Evolutionary conservation across 805 yeast genomes (phyloP).

Genomic region (Yarrowia bubula): DNA sequence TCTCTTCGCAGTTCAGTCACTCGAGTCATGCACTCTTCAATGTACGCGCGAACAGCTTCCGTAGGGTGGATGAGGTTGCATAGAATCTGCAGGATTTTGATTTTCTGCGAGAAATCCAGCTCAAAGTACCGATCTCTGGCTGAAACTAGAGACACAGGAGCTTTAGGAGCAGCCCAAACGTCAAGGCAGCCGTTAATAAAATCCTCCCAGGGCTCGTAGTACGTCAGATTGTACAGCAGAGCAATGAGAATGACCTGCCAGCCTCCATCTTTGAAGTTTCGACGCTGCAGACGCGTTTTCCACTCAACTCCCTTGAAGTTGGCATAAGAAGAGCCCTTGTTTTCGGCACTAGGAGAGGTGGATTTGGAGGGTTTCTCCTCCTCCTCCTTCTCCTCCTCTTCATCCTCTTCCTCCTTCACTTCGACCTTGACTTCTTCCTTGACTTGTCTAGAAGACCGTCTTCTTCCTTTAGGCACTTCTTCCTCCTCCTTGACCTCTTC

Average conservation of each 20-base stretch:
- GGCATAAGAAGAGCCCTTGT: slow-evolving; percentile 33
- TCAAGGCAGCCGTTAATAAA: slow-evolving; percentile 53
- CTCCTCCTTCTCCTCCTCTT: slow-evolving; percentile 34
- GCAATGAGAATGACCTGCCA: slow-evolving; percentile 83
- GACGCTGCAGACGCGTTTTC: slow-evolving; percentile 71
- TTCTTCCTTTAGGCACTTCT: slow-evolving; percentile 35
- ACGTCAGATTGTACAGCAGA: slow-evolving; percentile 58
- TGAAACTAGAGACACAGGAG: slow-evolving; percentile 49
- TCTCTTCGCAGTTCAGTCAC: slow-evolving; percentile 61
- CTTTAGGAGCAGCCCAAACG: slow-evolving; percentile 53
- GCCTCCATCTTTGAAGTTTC: slow-evolving; percentile 76
- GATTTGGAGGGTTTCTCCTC: slow-evolving; percentile 29
- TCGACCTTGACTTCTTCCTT: slow-evolving; percentile 32
- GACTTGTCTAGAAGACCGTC: slow-evolving; percentile 30
- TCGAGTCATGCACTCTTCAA: slow-evolving; percentile 68
- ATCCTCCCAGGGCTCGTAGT: slow-evolving; percentile 53
- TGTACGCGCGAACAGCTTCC: slow-evolving; percentile 54
- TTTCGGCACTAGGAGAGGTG: slow-evolving; percentile 34
- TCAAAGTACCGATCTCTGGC: slow-evolving; percentile 56
- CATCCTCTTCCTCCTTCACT: slow-evolving; percentile 35
- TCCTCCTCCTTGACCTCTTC: slow-evolving; percentile 35
- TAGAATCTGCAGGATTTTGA: slow-evolving; percentile 59
- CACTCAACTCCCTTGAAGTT: slow-evolving; percentile 45
- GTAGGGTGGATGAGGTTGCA: slow-evolving; percentile 62
- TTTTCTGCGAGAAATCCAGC: slow-evolving; percentile 53